phyloP scores from a whole-genome alignment of 1,139 yeast genomes.

The Geotrichum bryndzae region DNA sequence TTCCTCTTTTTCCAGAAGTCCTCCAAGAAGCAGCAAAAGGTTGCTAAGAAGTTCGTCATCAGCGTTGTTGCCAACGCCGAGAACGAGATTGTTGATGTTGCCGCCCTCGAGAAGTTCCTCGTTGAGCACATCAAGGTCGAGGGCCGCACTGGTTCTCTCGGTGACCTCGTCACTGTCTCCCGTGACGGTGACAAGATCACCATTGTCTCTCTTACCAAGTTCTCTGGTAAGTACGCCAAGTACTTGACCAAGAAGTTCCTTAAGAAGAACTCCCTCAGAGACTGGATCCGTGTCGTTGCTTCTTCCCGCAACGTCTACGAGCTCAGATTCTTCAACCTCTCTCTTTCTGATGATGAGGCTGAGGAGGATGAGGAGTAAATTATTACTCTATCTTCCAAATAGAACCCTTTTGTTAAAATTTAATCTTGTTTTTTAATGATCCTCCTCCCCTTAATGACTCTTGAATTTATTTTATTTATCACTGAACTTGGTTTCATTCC shows the following conservation, averaged over 20 bases:
- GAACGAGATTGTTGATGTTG: slow-evolving; percentile 91
- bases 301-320: slow-evolving; percentile 94
- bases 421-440: neutral
- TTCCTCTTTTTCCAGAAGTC: slow-evolving; percentile 47
- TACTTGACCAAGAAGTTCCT: slow-evolving; percentile 99
- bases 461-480: neutral
- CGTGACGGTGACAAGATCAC: slow-evolving; percentile 77
- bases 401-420: neutral
- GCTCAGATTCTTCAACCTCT: slow-evolving; percentile 99
- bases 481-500: neutral
- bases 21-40: slow-evolving; percentile 57
- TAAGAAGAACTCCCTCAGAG: slow-evolving; percentile 97
- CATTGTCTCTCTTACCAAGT: slow-evolving; percentile 86
- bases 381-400: neutral
- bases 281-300: slow-evolving; percentile 99
- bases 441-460: neutral
- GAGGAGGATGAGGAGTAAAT: slow-evolving; percentile 40
- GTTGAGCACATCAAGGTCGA: slow-evolving; percentile 99
- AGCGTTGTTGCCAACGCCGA: slow-evolving; percentile 97
- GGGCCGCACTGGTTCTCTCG: slow-evolving; percentile 93
- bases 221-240: slow-evolving; percentile 99
- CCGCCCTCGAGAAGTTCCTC: slow-evolving; percentile 95
- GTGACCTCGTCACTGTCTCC: slow-evolving; percentile 86
- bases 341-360: slow-evolving; percentile 94
- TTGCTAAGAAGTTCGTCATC: slow-evolving; percentile 61